These are phyloP conservation scores for Cymbopogon citratus DNA, from an alignment of 176 grass and related monocot genomes.

Conservation along the genomic window DNA sequence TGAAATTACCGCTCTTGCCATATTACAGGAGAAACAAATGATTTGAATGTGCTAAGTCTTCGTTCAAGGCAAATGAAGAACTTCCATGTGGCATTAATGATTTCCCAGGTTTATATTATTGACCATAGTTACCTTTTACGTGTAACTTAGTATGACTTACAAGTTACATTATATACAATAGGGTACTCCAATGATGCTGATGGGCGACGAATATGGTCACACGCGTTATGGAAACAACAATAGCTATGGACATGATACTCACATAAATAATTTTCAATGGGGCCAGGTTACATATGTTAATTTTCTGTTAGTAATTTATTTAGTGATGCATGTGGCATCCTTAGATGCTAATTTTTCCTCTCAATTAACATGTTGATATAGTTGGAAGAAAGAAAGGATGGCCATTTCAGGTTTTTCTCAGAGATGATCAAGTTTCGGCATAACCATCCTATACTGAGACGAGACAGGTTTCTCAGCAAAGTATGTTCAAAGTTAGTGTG, in stretches of 20 bases:
- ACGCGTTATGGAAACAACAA: conserved; percentile 99
- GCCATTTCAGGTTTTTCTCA: conserved; percentile 85
- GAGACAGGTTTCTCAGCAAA: conserved; percentile 71
- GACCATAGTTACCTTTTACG: neutral
- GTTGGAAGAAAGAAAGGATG: conserved; percentile 67
- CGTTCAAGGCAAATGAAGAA: conserved; percentile 97
- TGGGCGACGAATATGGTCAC: conserved; percentile 98
- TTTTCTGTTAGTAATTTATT: conserved; percentile 23
- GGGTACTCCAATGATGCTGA: conserved; percentile 97
- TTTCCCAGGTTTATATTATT: conserved; percentile 70
- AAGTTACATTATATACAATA: conserved; percentile 32
- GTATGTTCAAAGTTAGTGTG: conserved; percentile 37
- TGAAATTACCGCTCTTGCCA: neutral
- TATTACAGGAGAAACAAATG: conserved; percentile 76
- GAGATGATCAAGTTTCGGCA: conserved; percentile 92
- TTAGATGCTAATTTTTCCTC: conserved; percentile 26
- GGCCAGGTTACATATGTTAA: conserved; percentile 45
- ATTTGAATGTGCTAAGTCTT: conserved; percentile 55
- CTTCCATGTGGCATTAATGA: conserved; percentile 88
- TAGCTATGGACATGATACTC: conserved; percentile 97
- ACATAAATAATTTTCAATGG: conserved; percentile 96
- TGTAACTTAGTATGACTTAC: neutral
- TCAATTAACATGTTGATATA: conserved; percentile 27
- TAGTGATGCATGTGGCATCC: neutral
- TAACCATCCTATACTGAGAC: conserved; percentile 58